phyloP scores from a whole-genome alignment of 169 alveolate genomes.

The Babesia bigemina region DNA sequence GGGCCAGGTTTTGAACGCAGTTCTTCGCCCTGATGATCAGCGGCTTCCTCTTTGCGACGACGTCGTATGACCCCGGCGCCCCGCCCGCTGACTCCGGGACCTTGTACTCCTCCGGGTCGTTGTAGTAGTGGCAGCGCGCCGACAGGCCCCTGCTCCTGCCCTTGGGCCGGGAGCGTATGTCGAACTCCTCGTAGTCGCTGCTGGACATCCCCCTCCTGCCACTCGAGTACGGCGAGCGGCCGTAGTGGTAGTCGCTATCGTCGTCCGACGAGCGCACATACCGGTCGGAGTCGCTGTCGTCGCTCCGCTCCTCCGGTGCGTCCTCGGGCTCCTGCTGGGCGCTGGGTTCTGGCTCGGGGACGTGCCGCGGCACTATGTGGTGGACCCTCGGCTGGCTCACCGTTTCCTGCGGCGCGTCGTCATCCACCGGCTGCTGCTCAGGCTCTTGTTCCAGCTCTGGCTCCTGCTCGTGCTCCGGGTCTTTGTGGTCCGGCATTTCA shows the following conservation, averaged over 20 bases:
- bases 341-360: too few relatives aligned
- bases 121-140: constrained; percentile 6
- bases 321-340: too few relatives aligned
- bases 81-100: constrained; percentile 9
- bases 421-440: too few relatives aligned
- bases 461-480: too few relatives aligned
- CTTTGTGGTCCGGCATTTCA: too few relatives aligned
- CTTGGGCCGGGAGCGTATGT: constrained; percentile 14
- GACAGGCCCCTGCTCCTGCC: not conserved
- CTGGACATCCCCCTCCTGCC: not conserved
- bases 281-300: too few relatives aligned
- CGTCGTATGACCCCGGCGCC: not conserved
- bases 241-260: not conserved
- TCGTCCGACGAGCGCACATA: not conserved
- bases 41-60: not conserved
- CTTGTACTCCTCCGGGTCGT: constrained; percentile 5
- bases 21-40: constrained; percentile 6
- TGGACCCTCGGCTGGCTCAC: too few relatives aligned
- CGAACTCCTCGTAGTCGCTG: constrained; percentile 34
- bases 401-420: too few relatives aligned
- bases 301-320: too few relatives aligned
- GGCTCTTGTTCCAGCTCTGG: too few relatives aligned
- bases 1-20: constrained; percentile 19
- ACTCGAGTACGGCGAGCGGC: not conserved
- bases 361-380: too few relatives aligned